phyloP scores from a whole-genome alignment of 2,329 filamentous ascomycete genomes.

The Clathrospora elynae region DNA sequence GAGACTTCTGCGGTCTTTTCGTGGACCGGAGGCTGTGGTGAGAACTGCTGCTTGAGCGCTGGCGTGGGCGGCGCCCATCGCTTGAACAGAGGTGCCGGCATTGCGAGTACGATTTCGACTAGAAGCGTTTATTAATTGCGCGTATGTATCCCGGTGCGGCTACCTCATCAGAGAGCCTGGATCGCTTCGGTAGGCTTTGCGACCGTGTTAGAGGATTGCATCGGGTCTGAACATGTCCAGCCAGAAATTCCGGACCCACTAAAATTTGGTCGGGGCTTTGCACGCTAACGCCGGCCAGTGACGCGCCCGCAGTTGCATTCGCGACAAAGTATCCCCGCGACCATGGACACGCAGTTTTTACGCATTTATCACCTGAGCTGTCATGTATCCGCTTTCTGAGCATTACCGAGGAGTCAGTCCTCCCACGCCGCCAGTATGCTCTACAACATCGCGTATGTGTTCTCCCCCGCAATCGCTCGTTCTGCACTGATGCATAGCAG shows the following conservation, averaged over 20 bases:
- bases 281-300: slow-evolving; percentile 31
- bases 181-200: slow-evolving; percentile 1
- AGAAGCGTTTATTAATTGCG: too few relatives aligned
- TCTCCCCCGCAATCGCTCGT: background rate
- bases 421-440: slow-evolving; percentile 56
- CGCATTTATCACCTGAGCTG: slow-evolving; percentile 22
- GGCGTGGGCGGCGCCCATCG: slow-evolving; percentile 52
- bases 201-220: background rate
- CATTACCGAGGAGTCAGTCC: slow-evolving; percentile 26
- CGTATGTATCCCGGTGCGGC: background rate
- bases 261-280: slow-evolving; percentile 38
- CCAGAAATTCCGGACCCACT: slow-evolving; percentile 29
- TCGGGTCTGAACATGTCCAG: slow-evolving; percentile 4
- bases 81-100: slow-evolving; percentile 55
- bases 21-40: slow-evolving; percentile 2
- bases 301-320: slow-evolving; percentile 20
- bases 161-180: background rate
- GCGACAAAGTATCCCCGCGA: background rate
- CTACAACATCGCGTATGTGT: slow-evolving; percentile 70
- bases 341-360: background rate
- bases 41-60: slow-evolving; percentile 11
- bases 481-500: slow-evolving; percentile 44
- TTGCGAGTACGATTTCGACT: slow-evolving; percentile 28
- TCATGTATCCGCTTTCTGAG: slow-evolving; percentile 25
- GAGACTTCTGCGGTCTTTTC: slow-evolving; percentile 2